A percentile compares a stretch with the other conserved stretches of the same genome.
phyloP scores from a whole-genome alignment of 2,329 filamentous ascomycete genomes.

The Zalaria obscura region DNA sequence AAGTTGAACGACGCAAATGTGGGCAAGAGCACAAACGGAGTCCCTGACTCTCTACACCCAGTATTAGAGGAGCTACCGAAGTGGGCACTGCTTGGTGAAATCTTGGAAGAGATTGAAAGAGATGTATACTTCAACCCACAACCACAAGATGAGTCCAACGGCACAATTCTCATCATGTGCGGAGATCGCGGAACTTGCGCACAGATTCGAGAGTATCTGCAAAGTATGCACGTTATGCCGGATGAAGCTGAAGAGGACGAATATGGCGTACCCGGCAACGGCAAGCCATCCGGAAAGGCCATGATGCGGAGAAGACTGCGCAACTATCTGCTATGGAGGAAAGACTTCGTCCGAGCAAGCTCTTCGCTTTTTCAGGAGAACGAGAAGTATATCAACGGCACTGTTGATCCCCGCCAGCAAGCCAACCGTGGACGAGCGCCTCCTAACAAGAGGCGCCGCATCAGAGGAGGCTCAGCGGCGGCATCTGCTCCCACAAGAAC shows the following conservation, averaged over 20 bases:
- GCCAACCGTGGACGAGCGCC: conserved; percentile 47
- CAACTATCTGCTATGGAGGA: conserved; percentile 82
- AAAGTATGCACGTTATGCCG: conserved; percentile 70
- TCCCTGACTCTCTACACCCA: conserved; percentile 53
- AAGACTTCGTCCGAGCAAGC: conserved; percentile 75
- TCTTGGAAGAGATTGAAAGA: conserved; percentile 83
- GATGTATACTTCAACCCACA: conserved; percentile 74
- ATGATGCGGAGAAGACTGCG: conserved; percentile 85
- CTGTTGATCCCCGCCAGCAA: conserved; percentile 40
- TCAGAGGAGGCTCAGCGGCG: conserved; percentile 61
- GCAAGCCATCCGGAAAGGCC: conserved; percentile 57
- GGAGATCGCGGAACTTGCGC: conserved; percentile 72
- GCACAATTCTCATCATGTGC: conserved; percentile 93
- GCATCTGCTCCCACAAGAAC: conserved; percentile 46
- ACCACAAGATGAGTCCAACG: conserved; percentile 69
- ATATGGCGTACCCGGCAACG: conserved; percentile 33
- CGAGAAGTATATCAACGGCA: conserved; percentile 58
- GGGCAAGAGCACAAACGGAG: conserved; percentile 31
- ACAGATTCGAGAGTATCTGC: conserved; percentile 80
- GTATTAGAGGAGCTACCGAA: conserved; percentile 92
- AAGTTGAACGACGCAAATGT: conserved; percentile 47
- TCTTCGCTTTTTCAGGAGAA: conserved; percentile 66
- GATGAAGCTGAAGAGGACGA: conserved; percentile 21
- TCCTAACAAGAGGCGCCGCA: conserved; percentile 70
- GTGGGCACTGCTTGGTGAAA: conserved; percentile 77